A percentile compares a stretch with the other conserved stretches of the same genome.
phyloP scores from a whole-genome alignment of 2,329 filamentous ascomycete genomes.

The Pleoardoris graminearum region DNA sequence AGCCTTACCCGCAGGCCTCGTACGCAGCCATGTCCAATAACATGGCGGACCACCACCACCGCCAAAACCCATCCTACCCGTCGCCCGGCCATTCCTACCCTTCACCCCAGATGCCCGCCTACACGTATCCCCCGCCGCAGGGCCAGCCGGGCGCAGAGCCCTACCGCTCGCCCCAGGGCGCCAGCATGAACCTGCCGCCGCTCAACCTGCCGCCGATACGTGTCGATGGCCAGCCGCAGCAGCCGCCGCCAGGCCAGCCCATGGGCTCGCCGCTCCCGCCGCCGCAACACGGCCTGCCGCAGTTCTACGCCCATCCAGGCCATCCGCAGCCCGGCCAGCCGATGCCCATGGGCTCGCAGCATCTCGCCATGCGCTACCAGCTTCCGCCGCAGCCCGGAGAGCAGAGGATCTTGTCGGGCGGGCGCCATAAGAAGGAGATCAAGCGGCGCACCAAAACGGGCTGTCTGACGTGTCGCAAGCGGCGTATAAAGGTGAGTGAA shows the following conservation, averaged over 20 bases:
- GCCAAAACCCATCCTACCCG: slow-evolving; percentile 46
- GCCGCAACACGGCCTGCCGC: slow-evolving; percentile 55
- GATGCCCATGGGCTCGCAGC: slow-evolving; percentile 55
- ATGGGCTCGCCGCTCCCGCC: slow-evolving; percentile 60
- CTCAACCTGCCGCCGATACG: slow-evolving; percentile 58
- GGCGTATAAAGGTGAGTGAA: slow-evolving; percentile 67
- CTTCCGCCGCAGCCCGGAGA: slow-evolving; percentile 54
- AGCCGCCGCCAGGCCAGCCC: slow-evolving; percentile 37
- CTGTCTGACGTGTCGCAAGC: slow-evolving; percentile 61
- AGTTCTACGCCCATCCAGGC: slow-evolving; percentile 55
- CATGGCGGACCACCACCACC: slow-evolving; percentile 44
- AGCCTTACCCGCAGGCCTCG: slow-evolving; percentile 39
- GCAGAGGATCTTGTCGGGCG: slow-evolving; percentile 62
- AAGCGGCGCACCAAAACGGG: slow-evolving; percentile 75
- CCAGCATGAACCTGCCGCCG: slow-evolving; percentile 50
- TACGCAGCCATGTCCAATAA: slow-evolving; percentile 33
- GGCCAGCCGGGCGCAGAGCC: slow-evolving; percentile 45
- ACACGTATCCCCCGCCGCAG: slow-evolving; percentile 52
- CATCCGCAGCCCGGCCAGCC: slow-evolving; percentile 51
- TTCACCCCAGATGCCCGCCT: slow-evolving; percentile 55
- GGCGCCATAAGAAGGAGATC: slow-evolving; percentile 72
- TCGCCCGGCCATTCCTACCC: slow-evolving; percentile 54
- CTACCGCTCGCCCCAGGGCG: slow-evolving; percentile 52
- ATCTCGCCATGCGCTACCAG: slow-evolving; percentile 57
- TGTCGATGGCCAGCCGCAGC: slow-evolving; percentile 48